Evolutionary conservation across 306 rosid species (phyloP), one percentile per base, ranked within the genome.

Genomic region (Comarum palustre): DNA sequence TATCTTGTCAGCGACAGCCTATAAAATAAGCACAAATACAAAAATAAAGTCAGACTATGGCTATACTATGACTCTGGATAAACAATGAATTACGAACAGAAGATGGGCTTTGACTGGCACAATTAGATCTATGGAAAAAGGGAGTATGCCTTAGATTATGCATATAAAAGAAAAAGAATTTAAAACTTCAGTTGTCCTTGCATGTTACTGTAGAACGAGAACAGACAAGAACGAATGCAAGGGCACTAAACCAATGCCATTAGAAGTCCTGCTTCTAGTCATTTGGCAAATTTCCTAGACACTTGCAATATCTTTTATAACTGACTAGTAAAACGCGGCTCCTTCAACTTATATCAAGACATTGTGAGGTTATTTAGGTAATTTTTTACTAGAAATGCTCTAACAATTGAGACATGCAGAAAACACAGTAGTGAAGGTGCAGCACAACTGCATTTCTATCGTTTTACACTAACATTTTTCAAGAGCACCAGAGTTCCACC

Each of bases 1-100:
- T 70, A 94, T 41, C 89, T 87, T 89, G 81, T 75, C 80, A 57
- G 91, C 91, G 74, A 94, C 96, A 20, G 57, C 90, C 99, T 94
- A 83, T 65, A 10, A 48, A 25, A 82, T 65, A 19, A 41, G 11
- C 47, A 52, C 32, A 41, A 34, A 66, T 9, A 41, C 4, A 66
- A 1, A 39, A 32, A 54, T 22, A 22, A 34, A 38, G 74, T 70
- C 48, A 52, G 50, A 15, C 64, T 14, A 19, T 6, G 9, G 41
- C 14, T 38, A 59, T 15, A 50, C 51, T 34, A 59, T 58, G 57
- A 8, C 27, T n/a, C 60, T 47, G 17, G 69, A 78, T 34, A 64
- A 17, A 72, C 29, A 20, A 51, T 63, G 27, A 64, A 70, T 16
- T 55, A 19, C 39, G 38, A 57, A 20, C 42, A 68, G 8, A 17